These are phyloP conservation scores for Fagopyrum esculentum DNA, from an alignment of 148 eudicot genomes.

Conservation along the genomic window DNA sequence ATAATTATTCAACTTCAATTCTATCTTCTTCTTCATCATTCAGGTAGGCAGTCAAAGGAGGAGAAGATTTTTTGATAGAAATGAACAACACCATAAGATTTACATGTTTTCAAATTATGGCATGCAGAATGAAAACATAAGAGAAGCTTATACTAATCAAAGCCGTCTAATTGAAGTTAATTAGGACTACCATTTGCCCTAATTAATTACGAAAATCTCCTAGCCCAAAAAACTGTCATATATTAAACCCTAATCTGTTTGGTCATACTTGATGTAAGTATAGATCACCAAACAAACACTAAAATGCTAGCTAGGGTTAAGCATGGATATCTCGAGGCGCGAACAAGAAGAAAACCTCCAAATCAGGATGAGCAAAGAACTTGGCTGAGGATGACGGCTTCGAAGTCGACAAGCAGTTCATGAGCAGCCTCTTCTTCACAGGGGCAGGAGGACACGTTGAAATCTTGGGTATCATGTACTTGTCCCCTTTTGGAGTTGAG, in stretches of 20 bases:
- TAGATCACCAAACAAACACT: slow-evolving; percentile 2
- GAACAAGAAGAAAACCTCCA: slow-evolving; percentile 45
- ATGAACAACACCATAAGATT: neutral
- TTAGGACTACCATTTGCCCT: slow-evolving; percentile 13
- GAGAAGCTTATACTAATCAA: neutral
- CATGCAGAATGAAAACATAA: neutral
- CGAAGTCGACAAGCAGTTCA: slow-evolving; percentile 12
- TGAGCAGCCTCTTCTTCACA: slow-evolving; percentile 27
- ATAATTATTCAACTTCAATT: neutral
- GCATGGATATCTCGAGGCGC: slow-evolving; percentile 31
- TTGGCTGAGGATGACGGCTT: slow-evolving; percentile 22
- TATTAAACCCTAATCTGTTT: slow-evolving; percentile 1
- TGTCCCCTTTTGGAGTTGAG: slow-evolving; percentile 46
- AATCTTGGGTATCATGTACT: slow-evolving; percentile 42
- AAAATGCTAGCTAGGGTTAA: neutral
- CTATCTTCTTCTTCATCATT: neutral
- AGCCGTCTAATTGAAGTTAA: slow-evolving; percentile 2
- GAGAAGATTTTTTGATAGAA: neutral
- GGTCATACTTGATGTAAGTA: slow-evolving; percentile 14
- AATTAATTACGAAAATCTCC: slow-evolving; percentile 5
- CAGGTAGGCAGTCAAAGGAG: no score
- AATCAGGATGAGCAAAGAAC: slow-evolving; percentile 49
- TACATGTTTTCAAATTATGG: neutral
- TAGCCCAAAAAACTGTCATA: neutral
- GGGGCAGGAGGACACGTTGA: slow-evolving; percentile 60